These are phyloP conservation scores for Naganishia randhawae DNA, from an alignment of 768 basidiomycete genomes.

Conservation along the genomic window DNA sequence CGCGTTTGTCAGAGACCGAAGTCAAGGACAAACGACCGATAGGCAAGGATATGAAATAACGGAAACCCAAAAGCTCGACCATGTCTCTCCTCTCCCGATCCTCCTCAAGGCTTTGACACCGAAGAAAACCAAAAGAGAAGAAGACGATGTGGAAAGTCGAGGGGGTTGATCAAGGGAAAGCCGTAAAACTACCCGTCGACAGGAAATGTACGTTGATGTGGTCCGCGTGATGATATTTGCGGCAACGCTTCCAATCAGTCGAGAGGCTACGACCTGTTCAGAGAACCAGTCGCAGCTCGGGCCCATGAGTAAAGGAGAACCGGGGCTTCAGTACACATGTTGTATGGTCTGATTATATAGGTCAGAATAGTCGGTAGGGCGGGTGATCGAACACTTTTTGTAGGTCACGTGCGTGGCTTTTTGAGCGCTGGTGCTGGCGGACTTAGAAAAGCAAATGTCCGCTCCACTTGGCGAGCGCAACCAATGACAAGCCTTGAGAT, in stretches of 20 bases:
- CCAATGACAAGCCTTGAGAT: background rate
- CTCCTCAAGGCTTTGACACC: conserved; percentile 17
- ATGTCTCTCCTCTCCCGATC: conserved; percentile 4
- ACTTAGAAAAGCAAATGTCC: background rate
- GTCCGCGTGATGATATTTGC: conserved; percentile 6
- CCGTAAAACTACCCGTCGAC: conserved; percentile 32
- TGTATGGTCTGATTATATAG: background rate
- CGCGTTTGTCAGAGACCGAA: background rate
- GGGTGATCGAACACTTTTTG: conserved; percentile 20
- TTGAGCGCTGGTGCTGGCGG: background rate
- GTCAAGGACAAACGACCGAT: background rate
- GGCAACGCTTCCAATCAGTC: conserved; percentile 31
- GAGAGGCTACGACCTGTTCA: conserved; percentile 21
- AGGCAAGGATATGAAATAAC: conserved; percentile 36
- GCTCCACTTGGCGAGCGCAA: background rate
- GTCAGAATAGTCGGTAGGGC: too few relatives aligned
- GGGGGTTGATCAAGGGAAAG: conserved; percentile 32
- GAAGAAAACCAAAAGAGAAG: conserved; percentile 18
- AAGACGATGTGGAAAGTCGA: conserved; percentile 22
- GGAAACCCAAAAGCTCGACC: conserved; percentile 30
- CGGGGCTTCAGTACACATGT: background rate
- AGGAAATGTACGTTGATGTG: conserved; percentile 32
- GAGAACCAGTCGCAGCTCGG: conserved; percentile 27
- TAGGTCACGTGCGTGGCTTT: background rate
- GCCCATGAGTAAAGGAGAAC: conserved; percentile 22